These are phyloP conservation scores for Ambrosiella xylebori DNA, from an alignment of 2,329 filamentous ascomycete genomes.

Conservation along the genomic window DNA sequence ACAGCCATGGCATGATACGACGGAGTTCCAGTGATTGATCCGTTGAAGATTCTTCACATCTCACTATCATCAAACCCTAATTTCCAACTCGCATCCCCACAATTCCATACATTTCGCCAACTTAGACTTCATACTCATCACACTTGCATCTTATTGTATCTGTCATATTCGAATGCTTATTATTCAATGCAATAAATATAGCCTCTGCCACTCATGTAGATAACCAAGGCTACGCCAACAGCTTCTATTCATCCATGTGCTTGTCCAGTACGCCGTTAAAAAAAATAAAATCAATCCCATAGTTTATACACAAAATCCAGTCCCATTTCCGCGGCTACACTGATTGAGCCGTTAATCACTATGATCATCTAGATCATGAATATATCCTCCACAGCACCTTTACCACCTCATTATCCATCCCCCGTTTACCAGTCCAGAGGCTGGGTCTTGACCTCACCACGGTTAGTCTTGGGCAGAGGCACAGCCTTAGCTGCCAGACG, in stretches of 20 bases:
- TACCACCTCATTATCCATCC: background rate
- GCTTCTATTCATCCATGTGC: background rate
- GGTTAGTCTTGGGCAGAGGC: constrained; percentile 74
- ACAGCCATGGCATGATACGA: too few relatives aligned
- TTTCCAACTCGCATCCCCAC: too few relatives aligned
- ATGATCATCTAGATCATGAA: background rate
- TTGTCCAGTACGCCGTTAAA: background rate
- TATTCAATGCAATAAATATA: background rate
- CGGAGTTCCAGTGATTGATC: too few relatives aligned
- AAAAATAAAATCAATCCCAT: background rate
- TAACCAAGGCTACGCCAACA: background rate
- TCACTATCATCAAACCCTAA: too few relatives aligned
- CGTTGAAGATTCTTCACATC: too few relatives aligned
- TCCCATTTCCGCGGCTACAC: background rate
- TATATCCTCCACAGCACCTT: too few relatives aligned
- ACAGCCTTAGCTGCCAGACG: constrained; percentile 40
- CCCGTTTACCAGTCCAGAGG: constrained; percentile 69
- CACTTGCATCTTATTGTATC: too few relatives aligned
- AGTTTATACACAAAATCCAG: background rate
- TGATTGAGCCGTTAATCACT: background rate
- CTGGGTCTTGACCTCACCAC: constrained; percentile 67
- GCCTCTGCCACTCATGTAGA: background rate
- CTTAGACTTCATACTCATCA: too few relatives aligned
- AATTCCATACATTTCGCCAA: too few relatives aligned
- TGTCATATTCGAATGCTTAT: background rate